Base-by-base conservation (phyloP, 768 basidiomycete species). In the Suillus subluteus region DNA sequence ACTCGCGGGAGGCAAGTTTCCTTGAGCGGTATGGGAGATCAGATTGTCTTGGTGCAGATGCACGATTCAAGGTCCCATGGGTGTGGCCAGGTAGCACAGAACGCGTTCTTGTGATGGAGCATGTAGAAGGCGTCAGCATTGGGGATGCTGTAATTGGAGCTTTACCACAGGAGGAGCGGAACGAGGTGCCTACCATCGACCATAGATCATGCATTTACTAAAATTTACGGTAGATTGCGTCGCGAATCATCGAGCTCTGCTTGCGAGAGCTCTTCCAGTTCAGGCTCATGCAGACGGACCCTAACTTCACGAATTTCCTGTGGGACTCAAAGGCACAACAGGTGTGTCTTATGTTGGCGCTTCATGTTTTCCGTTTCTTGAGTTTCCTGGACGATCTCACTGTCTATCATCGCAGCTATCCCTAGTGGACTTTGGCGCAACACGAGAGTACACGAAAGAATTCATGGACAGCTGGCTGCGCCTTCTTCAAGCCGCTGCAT, bases 251-350 rank as follows among this genome's bases (percentile, higher is more conserved):
- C 62, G 90, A 93, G 56, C 83, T 99, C 8, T 98, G 95, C 74
- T 80, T 99, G 48, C 87, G 85, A 66, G 98, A 99, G 75, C 86
- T 99, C 8, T 98, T 98, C 76, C 83, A 89, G 67, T 97, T 98
- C 81, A 82, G 92, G 38, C 78, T 91, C 52, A 99, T 99, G 98
- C 98, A 99, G 77, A 99, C 97, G 0, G 97, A 99, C 75, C 98
- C 98, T 4, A 99, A 99, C 72, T 99, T 94, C 93, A 92, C 94
- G 11, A 99, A 99, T 77, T 99, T 99, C 80, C 81, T 99, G 30
- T 98, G 93, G 89, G 91, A 96, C 76, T 71, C 82, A 0, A 66
- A 79, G 3, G 88, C 88, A 1, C 82, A 85, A 52, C 86, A 89
- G 83, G 92, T 90, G 23, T 32, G 75, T 48, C 8, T 23, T 12